Conservation (phyloP, 2,329 filamentous ascomycete genomes). For the Sarocladiaceae sp. region DNA sequence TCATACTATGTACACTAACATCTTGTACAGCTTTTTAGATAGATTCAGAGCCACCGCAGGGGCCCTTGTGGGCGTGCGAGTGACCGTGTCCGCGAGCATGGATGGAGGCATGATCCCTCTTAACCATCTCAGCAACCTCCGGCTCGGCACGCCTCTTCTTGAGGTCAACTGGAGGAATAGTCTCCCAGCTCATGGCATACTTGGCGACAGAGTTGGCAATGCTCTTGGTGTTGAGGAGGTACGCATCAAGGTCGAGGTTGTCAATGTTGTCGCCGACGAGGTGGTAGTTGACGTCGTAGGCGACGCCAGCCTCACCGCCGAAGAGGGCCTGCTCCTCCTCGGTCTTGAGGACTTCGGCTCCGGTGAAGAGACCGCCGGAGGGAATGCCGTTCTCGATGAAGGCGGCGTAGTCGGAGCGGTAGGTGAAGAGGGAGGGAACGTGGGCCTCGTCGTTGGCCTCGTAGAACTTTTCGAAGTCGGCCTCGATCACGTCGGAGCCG, state of each 20-base stretch:
- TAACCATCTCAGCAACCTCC: constrained; percentile 24
- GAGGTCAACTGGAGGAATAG: constrained; percentile 23
- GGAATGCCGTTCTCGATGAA: constrained; percentile 65
- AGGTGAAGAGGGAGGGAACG: constrained; percentile 60
- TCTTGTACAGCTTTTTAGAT: constrained; percentile 2
- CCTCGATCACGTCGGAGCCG: constrained; percentile 57
- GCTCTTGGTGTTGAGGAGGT: constrained; percentile 38
- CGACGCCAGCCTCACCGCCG: constrained; percentile 53
- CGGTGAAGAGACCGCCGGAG: constrained; percentile 65
- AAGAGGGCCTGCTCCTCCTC: constrained; percentile 54
- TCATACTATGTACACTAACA: neutral
- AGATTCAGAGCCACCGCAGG: constrained; percentile 21
- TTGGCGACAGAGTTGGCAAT: constrained; percentile 37
- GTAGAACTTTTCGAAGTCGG: constrained; percentile 55
- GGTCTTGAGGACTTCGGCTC: constrained; percentile 62
- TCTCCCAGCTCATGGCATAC: constrained; percentile 34
- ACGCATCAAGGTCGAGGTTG: constrained; percentile 37
- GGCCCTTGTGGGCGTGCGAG: constrained; percentile 23
- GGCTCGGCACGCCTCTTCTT: constrained; percentile 24
- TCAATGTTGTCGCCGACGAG: constrained; percentile 36
- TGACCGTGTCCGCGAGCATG: constrained; percentile 13
- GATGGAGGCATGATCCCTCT: constrained; percentile 15
- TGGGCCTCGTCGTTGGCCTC: constrained; percentile 41
- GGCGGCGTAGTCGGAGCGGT: constrained; percentile 62
- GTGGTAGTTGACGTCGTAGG: constrained; percentile 44